Evolutionary conservation across 306 rosid species (phyloP).

Genomic region (Vachellia collinsii): DNA sequence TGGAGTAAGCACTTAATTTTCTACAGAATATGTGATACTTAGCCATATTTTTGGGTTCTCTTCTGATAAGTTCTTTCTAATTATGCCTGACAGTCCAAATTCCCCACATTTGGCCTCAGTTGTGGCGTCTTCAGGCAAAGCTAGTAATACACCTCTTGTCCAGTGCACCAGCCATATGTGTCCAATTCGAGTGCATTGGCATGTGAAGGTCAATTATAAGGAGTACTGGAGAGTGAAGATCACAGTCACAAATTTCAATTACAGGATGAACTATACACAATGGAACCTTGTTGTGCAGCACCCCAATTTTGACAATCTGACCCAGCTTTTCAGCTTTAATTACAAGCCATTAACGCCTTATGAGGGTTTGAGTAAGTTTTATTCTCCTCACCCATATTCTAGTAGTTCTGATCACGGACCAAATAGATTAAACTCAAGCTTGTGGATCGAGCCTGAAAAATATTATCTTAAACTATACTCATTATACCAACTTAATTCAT

Average conservation of each 20-base stretch:
- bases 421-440: not conserved
- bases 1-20: constrained; percentile 60
- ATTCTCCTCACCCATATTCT: constrained; percentile 20
- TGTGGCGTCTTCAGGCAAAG: constrained; percentile 60
- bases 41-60: constrained; percentile 2
- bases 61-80: constrained; percentile 14
- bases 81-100: constrained; percentile 50
- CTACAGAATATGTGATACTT: constrained; percentile 17
- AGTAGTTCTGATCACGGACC: not conserved
- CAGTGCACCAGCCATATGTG: constrained; percentile 98
- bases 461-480: not conserved
- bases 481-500: not conserved
- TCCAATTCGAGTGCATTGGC: constrained; percentile 97
- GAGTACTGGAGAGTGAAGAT: constrained; percentile 98
- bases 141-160: constrained; percentile 64
- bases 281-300: constrained; percentile 99
- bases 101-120: constrained; percentile 79
- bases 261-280: constrained; percentile 87
- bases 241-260: constrained; percentile 92
- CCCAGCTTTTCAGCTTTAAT: constrained; percentile 84
- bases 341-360: constrained; percentile 88
- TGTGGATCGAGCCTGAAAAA: not conserved
- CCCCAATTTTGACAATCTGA: constrained; percentile 89
- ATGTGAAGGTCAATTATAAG: constrained; percentile 94
- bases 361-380: constrained; percentile 87